Evolutionary conservation across 331 rosid species (phyloP).

Genomic region (Erythrophleum ivorense): DNA sequence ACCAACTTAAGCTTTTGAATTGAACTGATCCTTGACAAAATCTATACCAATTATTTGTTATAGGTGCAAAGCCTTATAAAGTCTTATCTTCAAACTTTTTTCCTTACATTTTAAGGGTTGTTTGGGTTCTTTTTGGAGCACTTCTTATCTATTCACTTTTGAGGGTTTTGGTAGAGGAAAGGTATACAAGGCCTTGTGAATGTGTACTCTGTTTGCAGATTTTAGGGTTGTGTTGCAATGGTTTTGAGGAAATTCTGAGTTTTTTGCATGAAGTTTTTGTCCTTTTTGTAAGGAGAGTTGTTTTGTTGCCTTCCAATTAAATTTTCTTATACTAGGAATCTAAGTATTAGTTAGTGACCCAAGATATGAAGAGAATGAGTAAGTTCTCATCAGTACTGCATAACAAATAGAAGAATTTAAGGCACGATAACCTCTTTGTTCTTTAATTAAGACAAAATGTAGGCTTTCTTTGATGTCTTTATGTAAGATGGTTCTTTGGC

Average conservation of each 20-base stretch:
- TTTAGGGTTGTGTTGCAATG: neutral
- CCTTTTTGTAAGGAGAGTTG: neutral
- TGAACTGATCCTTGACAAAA: no score
- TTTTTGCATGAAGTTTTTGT: neutral
- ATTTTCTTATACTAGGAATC: neutral
- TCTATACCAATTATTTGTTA: no score
- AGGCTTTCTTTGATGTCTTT: neutral
- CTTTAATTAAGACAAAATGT: neutral
- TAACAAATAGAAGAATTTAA: neutral
- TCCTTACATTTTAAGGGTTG: neutral
- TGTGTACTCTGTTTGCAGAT: neutral
- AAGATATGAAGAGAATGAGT: no score
- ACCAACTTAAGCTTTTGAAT: no score
- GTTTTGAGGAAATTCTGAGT: neutral
- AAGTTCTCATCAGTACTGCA: neutral
- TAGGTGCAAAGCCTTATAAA: no score
- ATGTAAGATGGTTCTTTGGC: constrained; percentile 6
- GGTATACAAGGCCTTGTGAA: neutral
- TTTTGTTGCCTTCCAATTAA: neutral
- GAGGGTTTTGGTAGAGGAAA: neutral
- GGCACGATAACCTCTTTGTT: neutral
- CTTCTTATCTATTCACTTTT: neutral
- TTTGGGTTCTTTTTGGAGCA: neutral
- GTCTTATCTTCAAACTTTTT: no score
- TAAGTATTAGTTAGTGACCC: neutral